Conservation (phyloP, 1,139 yeast species). For the Hyphopichia wangnamkhiaoensis region DNA sequence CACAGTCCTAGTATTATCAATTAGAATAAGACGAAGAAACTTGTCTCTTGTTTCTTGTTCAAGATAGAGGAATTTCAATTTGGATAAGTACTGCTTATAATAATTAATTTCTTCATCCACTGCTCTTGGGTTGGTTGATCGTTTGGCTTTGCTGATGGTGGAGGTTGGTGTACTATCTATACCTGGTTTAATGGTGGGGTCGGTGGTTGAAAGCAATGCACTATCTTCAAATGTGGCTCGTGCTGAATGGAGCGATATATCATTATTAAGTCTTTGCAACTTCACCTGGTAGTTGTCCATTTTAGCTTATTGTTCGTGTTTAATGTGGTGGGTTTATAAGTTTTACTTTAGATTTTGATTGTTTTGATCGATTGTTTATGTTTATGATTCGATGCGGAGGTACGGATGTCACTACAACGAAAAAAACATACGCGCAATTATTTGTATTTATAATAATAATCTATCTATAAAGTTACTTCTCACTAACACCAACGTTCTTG, state of each 20-base stretch:
- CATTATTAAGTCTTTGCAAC: conserved; percentile 1
- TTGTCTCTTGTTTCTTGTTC: conserved; percentile 71
- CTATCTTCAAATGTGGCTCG: conserved; percentile 1
- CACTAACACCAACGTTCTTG: conserved; percentile 26
- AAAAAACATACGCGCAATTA: neutral
- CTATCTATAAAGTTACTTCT: neutral
- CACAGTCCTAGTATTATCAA: neutral
- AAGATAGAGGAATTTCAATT: conserved; percentile 59
- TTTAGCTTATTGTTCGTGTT: neutral
- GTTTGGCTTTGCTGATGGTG: neutral
- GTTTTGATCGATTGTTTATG: neutral
- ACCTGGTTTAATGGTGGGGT: neutral
- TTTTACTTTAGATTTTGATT: neutral
- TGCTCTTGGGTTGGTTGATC: conserved; percentile 20
- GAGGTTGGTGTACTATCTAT: neutral
- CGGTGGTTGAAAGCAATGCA: neutral
- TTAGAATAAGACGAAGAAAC: conserved; percentile 33
- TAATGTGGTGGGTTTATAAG: too few relatives aligned
- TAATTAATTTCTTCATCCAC: conserved; percentile 33
- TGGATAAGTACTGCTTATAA: conserved; percentile 44
- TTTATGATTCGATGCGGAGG: neutral
- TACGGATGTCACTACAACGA: neutral
- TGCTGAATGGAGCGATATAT: conserved; percentile 1
- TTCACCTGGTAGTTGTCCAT: neutral
- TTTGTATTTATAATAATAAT: neutral